phyloP scores from a whole-genome alignment of 495 filamentous ascomycete species.

The Usnea hakonensis region DNA sequence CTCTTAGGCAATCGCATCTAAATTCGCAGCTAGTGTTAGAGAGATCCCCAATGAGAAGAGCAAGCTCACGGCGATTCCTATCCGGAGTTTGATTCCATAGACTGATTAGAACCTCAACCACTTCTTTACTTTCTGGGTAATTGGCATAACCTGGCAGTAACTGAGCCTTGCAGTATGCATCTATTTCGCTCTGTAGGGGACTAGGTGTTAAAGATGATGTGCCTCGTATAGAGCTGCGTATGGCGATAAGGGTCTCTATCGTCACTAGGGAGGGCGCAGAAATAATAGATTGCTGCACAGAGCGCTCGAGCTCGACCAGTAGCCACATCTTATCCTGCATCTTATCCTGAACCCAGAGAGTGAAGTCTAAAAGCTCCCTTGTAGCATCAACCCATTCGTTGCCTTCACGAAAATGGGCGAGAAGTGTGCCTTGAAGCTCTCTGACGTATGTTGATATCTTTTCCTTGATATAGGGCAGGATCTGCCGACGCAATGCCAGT shows the following conservation, averaged over 20 bases:
- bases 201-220: not conserved
- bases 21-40: not conserved
- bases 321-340: slow-evolving; percentile 1
- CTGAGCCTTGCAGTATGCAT: slow-evolving; percentile 5
- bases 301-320: not conserved
- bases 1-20: not conserved
- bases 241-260: not conserved
- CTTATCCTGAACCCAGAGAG: too few species aligned
- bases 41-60: not conserved
- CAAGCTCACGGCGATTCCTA: not conserved
- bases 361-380: not conserved
- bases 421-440: not conserved
- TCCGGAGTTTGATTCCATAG: not conserved
- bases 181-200: not conserved
- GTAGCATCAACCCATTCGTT: not conserved
- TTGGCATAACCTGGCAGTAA: not conserved
- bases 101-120: slow-evolving; percentile 1
- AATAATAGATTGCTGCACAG: not conserved
- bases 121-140: not conserved
- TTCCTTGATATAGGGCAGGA: not conserved
- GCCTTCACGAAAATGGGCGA: not conserved
- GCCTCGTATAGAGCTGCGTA: not conserved
- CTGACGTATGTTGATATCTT: not conserved
- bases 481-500: not conserved
- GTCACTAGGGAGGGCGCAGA: not conserved